Conservation (phyloP, 2,329 filamentous ascomycete genomes). For the Tolypocladium ovalisporum region DNA sequence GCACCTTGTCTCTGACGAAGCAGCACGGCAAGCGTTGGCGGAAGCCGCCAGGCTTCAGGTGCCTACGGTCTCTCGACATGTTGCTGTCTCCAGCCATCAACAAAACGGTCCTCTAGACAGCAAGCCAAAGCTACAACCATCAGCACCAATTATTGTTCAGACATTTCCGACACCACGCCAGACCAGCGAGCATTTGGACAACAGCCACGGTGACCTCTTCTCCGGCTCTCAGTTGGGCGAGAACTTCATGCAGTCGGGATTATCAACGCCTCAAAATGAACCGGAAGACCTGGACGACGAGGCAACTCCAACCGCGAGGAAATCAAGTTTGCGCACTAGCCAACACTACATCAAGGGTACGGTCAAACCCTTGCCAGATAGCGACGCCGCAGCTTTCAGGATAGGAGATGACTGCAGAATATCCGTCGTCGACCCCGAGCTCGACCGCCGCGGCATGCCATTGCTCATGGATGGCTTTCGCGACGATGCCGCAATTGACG, state of each 20-base stretch:
- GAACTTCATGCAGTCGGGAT: conserved; percentile 26
- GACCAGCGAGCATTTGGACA: conserved; percentile 5
- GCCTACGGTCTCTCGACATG: conserved; percentile 19
- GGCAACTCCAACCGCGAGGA: conserved; percentile 4
- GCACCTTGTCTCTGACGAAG: conserved; percentile 5
- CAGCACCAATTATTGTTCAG: conserved; percentile 9
- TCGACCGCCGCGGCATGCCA: conserved; percentile 10
- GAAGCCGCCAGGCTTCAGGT: conserved; percentile 24
- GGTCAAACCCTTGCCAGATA: conserved; percentile 1
- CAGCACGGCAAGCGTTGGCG: conserved; percentile 16
- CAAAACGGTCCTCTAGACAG: conserved; percentile 10
- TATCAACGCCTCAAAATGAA: conserved; percentile 25
- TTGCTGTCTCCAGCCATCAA: conserved; percentile 14
- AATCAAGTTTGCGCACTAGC: neutral
- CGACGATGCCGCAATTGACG: conserved; percentile 9
- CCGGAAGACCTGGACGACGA: conserved; percentile 5
- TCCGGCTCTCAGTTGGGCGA: conserved; percentile 27
- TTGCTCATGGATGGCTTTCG: conserved; percentile 23
- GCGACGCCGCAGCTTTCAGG: conserved; percentile 15
- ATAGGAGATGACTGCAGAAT: conserved; percentile 26
- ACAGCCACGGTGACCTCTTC: conserved; percentile 17
- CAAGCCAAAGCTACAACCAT: conserved; percentile 12
- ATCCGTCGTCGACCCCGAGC: conserved; percentile 17
- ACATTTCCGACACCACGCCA: conserved; percentile 9
- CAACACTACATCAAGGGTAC: neutral